Evolutionary conservation across 2,329 filamentous ascomycete species (phyloP).

Genomic region (Didymella exigua): DNA sequence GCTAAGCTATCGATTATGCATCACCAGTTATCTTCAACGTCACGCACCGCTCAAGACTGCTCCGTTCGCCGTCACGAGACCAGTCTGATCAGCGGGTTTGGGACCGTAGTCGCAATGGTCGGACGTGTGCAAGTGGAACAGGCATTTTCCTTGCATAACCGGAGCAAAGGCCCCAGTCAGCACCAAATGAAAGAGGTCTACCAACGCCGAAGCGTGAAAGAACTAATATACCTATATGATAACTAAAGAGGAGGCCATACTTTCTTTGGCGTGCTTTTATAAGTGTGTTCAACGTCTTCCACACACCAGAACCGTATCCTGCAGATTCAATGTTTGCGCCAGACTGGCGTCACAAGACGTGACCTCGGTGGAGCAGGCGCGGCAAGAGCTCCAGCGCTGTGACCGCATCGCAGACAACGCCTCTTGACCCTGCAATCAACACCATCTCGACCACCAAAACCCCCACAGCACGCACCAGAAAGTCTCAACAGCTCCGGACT

Average conservation of each 20-base stretch:
- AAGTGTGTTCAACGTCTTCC: background rate
- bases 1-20: slow-evolving; percentile 27
- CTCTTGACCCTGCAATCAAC: slow-evolving; percentile 15
- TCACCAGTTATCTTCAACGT: slow-evolving; percentile 16
- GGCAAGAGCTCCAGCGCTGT: slow-evolving; percentile 21
- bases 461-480: slow-evolving; percentile 1
- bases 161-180: background rate
- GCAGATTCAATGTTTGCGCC: background rate
- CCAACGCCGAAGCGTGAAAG: background rate
- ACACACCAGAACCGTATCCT: background rate
- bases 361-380: slow-evolving; percentile 9
- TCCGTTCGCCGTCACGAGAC: slow-evolving; percentile 7
- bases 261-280: background rate
- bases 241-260: background rate
- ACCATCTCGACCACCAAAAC: slow-evolving; percentile 2
- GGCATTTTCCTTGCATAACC: background rate
- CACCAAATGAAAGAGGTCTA: background rate
- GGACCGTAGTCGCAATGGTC: background rate
- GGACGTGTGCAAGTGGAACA: background rate
- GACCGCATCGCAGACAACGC: slow-evolving; percentile 23
- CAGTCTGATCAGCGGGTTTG: background rate
- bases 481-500: background rate
- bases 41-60: background rate
- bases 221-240: background rate
- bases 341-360: slow-evolving; percentile 6